phyloP scores from a whole-genome alignment of 2,329 filamentous ascomycete species.

The Colletotrichum salicis region DNA sequence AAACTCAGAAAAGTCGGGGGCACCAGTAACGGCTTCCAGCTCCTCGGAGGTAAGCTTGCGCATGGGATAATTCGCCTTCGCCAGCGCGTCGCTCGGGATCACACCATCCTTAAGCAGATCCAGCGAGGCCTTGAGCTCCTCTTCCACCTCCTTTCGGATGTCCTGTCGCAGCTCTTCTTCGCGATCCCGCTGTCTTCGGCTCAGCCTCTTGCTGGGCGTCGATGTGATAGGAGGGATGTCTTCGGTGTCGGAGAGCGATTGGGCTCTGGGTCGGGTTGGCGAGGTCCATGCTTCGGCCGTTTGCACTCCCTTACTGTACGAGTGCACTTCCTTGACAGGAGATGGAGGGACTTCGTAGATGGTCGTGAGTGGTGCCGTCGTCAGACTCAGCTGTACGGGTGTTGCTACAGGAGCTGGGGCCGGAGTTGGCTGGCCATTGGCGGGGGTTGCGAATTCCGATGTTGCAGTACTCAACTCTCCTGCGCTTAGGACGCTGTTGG shows the following conservation, averaged over 20 bases:
- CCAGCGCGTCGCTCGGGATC: conserved; percentile 54
- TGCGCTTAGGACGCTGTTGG: conserved; percentile 86
- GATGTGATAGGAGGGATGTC: conserved; percentile 64
- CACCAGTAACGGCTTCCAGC: conserved; percentile 87
- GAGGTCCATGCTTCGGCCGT: conserved; percentile 80
- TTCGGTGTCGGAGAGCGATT: conserved; percentile 73
- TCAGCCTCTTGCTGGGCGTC: conserved; percentile 77
- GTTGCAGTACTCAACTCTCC: conserved; percentile 82
- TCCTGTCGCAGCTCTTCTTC: conserved; percentile 91
- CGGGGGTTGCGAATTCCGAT: conserved; percentile 66
- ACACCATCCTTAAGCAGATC: conserved; percentile 66
- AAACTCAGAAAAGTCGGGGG: conserved; percentile 94
- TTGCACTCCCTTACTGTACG: conserved; percentile 97
- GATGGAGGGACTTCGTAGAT: conserved; percentile 84
- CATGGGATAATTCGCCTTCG: conserved; percentile 74
- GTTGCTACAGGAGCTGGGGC: conserved; percentile 47
- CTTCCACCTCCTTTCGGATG: conserved; percentile 89
- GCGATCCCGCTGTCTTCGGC: conserved; percentile 80
- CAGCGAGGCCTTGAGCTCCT: conserved; percentile 82
- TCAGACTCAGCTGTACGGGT: conserved; percentile 72
- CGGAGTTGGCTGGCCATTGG: conserved; percentile 51
- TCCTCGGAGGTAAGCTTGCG: conserved; percentile 86
- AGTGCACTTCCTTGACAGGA: conserved; percentile 84
- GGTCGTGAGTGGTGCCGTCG: conserved; percentile 77
- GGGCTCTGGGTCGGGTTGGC: conserved; percentile 62